A percentile compares a stretch with the other conserved stretches of the same genome.
phyloP scores from a whole-genome alignment of 345 rosid genomes.

The Eucalyptus grandis region DNA sequence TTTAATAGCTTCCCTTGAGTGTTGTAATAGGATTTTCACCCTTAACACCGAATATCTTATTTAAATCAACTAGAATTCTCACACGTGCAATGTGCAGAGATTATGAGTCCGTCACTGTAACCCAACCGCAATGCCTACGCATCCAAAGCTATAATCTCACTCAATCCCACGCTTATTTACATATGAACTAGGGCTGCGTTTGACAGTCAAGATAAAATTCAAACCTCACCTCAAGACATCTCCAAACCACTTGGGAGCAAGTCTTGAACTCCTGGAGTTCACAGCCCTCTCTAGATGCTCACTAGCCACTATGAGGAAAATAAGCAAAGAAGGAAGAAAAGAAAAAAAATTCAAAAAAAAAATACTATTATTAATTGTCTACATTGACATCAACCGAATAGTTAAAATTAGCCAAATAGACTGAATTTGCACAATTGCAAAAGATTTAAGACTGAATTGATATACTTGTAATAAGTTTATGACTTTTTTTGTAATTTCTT shows the following conservation, averaged over 20 bases:
- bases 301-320: rapidly evolving
- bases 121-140: no score
- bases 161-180: background rate
- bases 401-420: rapidly evolving
- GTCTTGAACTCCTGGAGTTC: no score
- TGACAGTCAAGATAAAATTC: no score
- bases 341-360: no score
- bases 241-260: no score
- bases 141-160: background rate
- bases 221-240: rapidly evolving
- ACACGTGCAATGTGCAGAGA: rapidly evolving
- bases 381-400: rapidly evolving
- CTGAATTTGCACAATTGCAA: rapidly evolving
- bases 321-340: no score
- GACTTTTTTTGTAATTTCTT: rapidly evolving
- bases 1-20: background rate
- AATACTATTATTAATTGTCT: rapidly evolving
- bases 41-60: background rate
- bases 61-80: background rate
- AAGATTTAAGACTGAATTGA: rapidly evolving
- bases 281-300: rapidly evolving
- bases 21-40: background rate
- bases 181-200: no score
- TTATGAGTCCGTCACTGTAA: no score
- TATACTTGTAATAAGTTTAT: rapidly evolving